Evolutionary conservation across 768 basidiomycete species (phyloP), one percentile per base, ranked within the genome.

Genomic region (Suillus plorans): DNA sequence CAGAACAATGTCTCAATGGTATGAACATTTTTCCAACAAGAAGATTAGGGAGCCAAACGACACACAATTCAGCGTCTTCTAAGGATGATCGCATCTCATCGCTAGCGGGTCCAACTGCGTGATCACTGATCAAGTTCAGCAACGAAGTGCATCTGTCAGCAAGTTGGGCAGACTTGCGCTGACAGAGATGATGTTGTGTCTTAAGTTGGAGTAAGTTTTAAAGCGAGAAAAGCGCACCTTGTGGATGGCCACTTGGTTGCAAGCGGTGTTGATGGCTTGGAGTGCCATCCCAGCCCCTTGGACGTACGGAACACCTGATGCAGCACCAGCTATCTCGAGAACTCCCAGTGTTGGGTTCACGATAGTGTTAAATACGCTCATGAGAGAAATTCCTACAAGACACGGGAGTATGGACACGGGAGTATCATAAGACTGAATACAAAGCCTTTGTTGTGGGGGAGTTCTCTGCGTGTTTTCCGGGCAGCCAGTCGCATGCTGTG

Each of bases 21-120:
- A 25, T 58, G 10, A 58, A 28, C 55, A 6, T 55, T 34, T 22
- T 47, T 59, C 20, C 61, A 61, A 66, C 60, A 31, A 5, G 31
- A 31, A 31, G 31, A 31, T 31, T 31, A 25, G 12, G 2, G 14
- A 50, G 14, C n/a, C 37, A 62, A 22, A 45, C 39, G 37, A 71
- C 82, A 66, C 71, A 86, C 85, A 69, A 73, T 65, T 77, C 76
- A 36, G 81, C 75, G 63, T 85, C 79, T 61, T 86, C 83, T 28
- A 78, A 75, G 14, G 77, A 70, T 47, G 74, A 73, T 55, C 72
- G 74, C 20, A 81, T 71, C 22, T 80, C 82, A 36, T 79, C 77
- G 28, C 84, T 80, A 49, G 75, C 76, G 55, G 83, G 66, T 41
- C 73, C 70, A 45, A 73, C 65, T 4, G 76, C 71, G 18, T 83